These are phyloP conservation scores for Dioscorea zingiberensis DNA, from an alignment of 106 monocot genomes.

Conservation along the genomic window DNA sequence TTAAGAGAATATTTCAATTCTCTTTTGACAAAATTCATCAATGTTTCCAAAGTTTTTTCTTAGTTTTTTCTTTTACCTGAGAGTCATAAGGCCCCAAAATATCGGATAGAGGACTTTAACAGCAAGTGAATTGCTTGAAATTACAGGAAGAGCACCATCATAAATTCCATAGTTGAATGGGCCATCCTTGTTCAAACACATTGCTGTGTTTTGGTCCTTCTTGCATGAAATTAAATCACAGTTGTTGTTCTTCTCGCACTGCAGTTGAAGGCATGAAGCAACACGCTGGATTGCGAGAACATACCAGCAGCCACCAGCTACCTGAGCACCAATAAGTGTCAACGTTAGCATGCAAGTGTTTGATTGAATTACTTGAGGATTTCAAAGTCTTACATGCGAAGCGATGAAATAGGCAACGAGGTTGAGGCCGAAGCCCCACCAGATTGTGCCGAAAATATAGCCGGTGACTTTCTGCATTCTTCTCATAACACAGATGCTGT, in stretches of 20 bases:
- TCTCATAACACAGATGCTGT: constrained; percentile 67
- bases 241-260: constrained; percentile 55
- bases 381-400: constrained; percentile 64
- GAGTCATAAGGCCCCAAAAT: constrained; percentile 95
- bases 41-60: not conserved
- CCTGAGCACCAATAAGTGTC: constrained; percentile 23
- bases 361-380: not conserved
- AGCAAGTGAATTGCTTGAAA: constrained; percentile 69
- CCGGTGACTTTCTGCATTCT: constrained; percentile 96
- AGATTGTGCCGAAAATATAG: constrained; percentile 87
- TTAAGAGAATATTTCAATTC: too few species aligned
- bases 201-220: constrained; percentile 19
- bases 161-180: constrained; percentile 77
- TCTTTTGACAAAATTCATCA: too few species aligned
- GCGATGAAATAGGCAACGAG: constrained; percentile 92
- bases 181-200: constrained; percentile 52
- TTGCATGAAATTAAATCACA: constrained; percentile 24
- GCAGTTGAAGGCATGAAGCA: constrained; percentile 48
- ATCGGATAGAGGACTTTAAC: constrained; percentile 91
- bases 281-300: constrained; percentile 87
- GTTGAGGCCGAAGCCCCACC: constrained; percentile 96
- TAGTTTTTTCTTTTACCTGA: constrained; percentile 54
- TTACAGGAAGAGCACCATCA: constrained; percentile 67
- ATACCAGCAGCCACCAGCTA: constrained; percentile 94
- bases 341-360: too few species aligned